These are phyloP conservation scores for Leccinum angustisporum DNA, from an alignment of 1,284 basidiomycete species.

Conservation along the genomic window DNA sequence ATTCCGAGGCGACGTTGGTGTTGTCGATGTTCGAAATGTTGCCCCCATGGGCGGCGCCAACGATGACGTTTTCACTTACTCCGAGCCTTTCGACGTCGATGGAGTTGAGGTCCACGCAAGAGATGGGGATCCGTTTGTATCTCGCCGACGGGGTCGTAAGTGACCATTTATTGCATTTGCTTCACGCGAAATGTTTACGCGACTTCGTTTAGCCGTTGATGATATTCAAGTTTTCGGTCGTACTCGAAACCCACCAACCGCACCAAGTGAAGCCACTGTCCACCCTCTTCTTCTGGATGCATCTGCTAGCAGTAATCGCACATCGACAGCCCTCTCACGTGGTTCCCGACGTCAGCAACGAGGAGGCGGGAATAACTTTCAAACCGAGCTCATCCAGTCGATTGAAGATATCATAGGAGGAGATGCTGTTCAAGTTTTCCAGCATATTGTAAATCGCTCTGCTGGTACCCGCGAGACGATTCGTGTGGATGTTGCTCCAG, in stretches of 20 bases:
- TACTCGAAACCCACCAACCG: conserved; percentile 46
- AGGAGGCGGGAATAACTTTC: conserved; percentile 45
- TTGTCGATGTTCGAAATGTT: conserved; percentile 45
- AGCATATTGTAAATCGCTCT: conserved; percentile 69
- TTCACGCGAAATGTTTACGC: conserved; percentile 4
- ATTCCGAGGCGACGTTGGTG: conserved; percentile 50
- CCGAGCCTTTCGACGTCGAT: conserved; percentile 47
- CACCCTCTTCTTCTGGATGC: conserved; percentile 84
- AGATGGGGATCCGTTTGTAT: conserved; percentile 50
- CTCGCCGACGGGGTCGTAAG: conserved; percentile 54
- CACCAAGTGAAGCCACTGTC: conserved; percentile 63
- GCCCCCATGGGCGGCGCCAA: conserved; percentile 32
- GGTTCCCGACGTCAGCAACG: conserved; percentile 57
- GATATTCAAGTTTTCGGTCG: conserved; percentile 64
- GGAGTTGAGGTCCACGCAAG: conserved; percentile 35
- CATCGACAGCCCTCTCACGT: conserved; percentile 47
- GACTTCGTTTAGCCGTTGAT: conserved; percentile 42
- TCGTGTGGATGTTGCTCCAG: conserved; percentile 67
- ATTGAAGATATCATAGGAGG: conserved; percentile 84
- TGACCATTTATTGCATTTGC: conserved; percentile 9
- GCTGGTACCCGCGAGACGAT: conserved; percentile 62
- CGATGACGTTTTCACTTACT: conserved; percentile 56
- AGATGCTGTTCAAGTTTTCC: conserved; percentile 80
- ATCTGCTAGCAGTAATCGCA: conserved; percentile 44
- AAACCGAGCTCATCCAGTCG: conserved; percentile 69